Evolutionary conservation across 106 monocot genomes (phyloP).

Genomic region (Dioscorea dumetorum): DNA sequence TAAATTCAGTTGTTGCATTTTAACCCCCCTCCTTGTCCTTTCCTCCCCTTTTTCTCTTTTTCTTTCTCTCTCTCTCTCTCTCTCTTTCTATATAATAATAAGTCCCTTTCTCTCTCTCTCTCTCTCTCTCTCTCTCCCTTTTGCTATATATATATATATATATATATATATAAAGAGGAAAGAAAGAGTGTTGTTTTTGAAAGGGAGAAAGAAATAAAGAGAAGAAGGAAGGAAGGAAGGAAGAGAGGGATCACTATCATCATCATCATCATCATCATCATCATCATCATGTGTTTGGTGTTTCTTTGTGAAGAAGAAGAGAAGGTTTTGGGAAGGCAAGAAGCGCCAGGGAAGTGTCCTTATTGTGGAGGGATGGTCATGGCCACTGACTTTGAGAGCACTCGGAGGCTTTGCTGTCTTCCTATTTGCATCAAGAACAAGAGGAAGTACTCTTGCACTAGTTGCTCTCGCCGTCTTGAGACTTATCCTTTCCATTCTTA

Average conservation of each 20-base stretch:
- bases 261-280: too few relatives aligned
- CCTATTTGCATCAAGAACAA: slow-evolving; percentile 44
- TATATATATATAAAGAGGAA: too few relatives aligned
- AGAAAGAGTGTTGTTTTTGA: neutral
- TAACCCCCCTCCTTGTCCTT: too few relatives aligned
- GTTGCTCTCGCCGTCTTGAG: slow-evolving; percentile 42
- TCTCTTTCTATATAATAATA: too few relatives aligned
- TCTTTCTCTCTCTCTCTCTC: too few relatives aligned
- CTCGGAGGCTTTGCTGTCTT: slow-evolving; percentile 36
- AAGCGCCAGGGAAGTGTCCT: slow-evolving; percentile 59
- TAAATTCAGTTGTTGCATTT: too few relatives aligned
- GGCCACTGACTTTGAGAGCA: slow-evolving; percentile 36
- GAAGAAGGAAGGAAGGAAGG: too few relatives aligned
- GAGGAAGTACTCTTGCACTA: slow-evolving; percentile 39
- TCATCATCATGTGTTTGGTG: neutral
- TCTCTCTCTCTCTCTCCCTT: too few relatives aligned
- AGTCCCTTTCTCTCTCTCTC: too few relatives aligned
- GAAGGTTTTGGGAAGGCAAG: slow-evolving; percentile 33
- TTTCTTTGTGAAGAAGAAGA: slow-evolving; percentile 25
- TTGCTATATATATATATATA: too few relatives aligned
- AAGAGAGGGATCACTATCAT: slow-evolving; percentile 10
- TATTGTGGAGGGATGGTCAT: slow-evolving; percentile 45
- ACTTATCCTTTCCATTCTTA: slow-evolving; percentile 4
- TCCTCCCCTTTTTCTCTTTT: too few relatives aligned
- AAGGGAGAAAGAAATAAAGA: neutral